Base-by-base conservation (phyloP, 2,329 filamentous ascomycete species). In the Diaporthe destruens region DNA sequence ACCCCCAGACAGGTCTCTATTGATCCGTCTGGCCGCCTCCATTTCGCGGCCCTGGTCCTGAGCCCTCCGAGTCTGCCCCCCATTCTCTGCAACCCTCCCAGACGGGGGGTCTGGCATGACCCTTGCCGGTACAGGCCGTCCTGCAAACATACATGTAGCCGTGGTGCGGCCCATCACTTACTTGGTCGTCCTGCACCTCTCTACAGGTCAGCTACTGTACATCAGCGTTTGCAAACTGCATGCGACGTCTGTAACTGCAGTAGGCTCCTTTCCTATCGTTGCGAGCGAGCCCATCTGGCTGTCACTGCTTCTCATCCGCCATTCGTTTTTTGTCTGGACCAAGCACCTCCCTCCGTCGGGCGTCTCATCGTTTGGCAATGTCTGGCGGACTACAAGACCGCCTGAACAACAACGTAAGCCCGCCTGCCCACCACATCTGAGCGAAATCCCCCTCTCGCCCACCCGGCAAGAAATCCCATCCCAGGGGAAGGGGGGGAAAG, bases 71-170 rank as follows among this genome's bases (percentile, higher is more conserved):
- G 63, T 63, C 65, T 49, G 57, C 70, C 70, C 74, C 76, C 77
- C 77, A 77, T 77, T 75, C 72, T 74, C 69, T 69, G 61, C 63
- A 54, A 69, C 71, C 71, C 72, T 71, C 68, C 72, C 73, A 42
- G 70, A 74, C 63, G 66, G 72, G 72, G 57, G 66, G 44, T 54
- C 36, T 59, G 44, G 44, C 47, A 42, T 74, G 71, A 81, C 80
- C 82, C 82, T 78, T 82, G 81, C 77, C 79, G 75, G 76, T 81
- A 82, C 79, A 82, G 82, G 79, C 78, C 80, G 77, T 79, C 78
- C 78, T 81, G 80, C 80, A 81, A 82, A 82, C 81, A 81, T 81
- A 83, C 73, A 73, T 79, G 78, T 77, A 77, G 76, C 77, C 76
- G 76, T 73, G 72, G 74, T 74, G 75, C 76, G 76, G 76, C 75